Base-by-base conservation (phyloP, 495 filamentous ascomycete genomes). In the Podospora pseudopauciseta region DNA sequence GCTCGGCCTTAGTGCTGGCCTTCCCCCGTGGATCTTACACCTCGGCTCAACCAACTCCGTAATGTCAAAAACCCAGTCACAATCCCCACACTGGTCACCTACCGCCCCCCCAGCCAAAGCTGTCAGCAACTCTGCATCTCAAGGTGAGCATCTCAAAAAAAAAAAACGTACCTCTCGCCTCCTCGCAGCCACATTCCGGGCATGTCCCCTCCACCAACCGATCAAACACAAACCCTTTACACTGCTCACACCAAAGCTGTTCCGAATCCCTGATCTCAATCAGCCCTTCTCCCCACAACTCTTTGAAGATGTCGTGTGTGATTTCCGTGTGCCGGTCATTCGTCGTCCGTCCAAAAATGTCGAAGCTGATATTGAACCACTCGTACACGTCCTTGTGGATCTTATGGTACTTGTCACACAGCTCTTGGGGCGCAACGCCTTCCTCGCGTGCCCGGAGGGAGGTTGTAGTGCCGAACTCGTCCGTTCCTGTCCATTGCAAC, bases 131-230 rank as follows among this genome's bases (percentile, higher is more conserved):
- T 13, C 15, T 11, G 23, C 39, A 3, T 16, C 39, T 16, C 39
- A 49, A 49, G 15, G 39, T 11, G 13, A 49, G 30, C 30, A 32
- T 32, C 30, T 49, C 9, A 39, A 39, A 5, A 39, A 39, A 39
- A 13, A 13, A 11, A 49, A 49, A 49, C 39, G 15, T 49, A 49
- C 92, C 92, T 60, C 91, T 86, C 44, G 93, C 93, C 76, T 94
- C 92, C 30, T 87, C 83, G 75, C 92, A 93, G 57, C 84, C 84
- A 78, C 91, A 97, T 60, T 85, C 87, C 58, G 89, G 88, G 11
- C 92, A 96, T 70, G 87, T 89, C 13, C 92, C 92, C 78, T 96
- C 92, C 18, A 96, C 91, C 72, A 90, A 96, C 53, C 93, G 90
- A 77, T 97, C 93, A 20, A 93, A 92, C 59, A 97, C 75, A 81